These are phyloP conservation scores for Pelagophyceae sp. DNA, from an alignment of 352 stramenopile genomes.

Conservation along the genomic window DNA sequence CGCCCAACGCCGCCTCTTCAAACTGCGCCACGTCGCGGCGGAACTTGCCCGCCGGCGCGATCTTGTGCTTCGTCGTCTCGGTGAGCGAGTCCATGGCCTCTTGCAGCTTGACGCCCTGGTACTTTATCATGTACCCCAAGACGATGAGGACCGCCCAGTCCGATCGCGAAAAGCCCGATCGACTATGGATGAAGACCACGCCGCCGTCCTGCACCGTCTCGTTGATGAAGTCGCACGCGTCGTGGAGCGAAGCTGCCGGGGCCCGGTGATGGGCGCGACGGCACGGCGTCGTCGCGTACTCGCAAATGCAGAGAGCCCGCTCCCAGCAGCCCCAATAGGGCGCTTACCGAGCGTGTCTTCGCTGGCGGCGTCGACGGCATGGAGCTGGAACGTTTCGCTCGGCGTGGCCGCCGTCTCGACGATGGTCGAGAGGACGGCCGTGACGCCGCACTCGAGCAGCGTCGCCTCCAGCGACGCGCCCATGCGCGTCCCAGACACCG, in stretches of 20 bases:
- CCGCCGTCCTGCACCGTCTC: not conserved
- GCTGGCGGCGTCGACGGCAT: not conserved
- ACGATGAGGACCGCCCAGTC: slow-evolving; percentile 15
- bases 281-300: too few relatives aligned
- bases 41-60: not conserved
- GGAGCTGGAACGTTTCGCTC: not conserved
- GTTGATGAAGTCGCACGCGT: slow-evolving; percentile 14
- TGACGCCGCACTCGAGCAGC: slow-evolving; percentile 14
- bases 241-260: not conserved
- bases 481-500: slow-evolving; percentile 8
- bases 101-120: not conserved
- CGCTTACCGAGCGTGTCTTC: not conserved
- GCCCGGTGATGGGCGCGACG: too few relatives aligned
- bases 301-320: too few relatives aligned
- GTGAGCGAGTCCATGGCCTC: not conserved
- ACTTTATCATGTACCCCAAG: slow-evolving; percentile 16
- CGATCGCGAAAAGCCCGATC: not conserved
- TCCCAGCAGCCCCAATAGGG: too few relatives aligned
- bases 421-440: not conserved
- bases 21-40: not conserved
- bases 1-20: slow-evolving; percentile 17
- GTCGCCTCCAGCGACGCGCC: slow-evolving; percentile 10
- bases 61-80: slow-evolving; percentile 7
- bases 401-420: not conserved
- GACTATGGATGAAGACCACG: slow-evolving; percentile 12